Evolutionary conservation across 2,329 filamentous ascomycete genomes (phyloP).

Genomic region (Colletotrichum destructivum): DNA sequence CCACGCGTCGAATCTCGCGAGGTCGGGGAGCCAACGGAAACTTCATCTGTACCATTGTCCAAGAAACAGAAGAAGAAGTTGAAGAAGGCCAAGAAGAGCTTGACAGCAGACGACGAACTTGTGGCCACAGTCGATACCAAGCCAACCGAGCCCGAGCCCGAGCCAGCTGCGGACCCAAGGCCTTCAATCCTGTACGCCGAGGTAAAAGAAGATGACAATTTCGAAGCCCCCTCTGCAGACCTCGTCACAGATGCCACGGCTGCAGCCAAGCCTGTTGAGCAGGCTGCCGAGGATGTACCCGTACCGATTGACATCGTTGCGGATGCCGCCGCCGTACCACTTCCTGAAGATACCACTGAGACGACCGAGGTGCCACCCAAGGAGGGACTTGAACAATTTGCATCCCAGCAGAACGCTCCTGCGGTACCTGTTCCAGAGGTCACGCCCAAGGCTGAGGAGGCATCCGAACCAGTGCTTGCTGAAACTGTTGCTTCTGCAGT

Average conservation of each 20-base stretch:
- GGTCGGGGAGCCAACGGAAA: conserved; percentile 1
- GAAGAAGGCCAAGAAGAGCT: conserved; percentile 41
- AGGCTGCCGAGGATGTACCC: background rate
- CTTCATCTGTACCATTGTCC: conserved; percentile 24
- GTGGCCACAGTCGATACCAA: conserved; percentile 2
- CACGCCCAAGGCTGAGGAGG: background rate
- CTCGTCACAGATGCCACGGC: background rate
- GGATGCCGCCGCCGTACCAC: conserved; percentile 1
- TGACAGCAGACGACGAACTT: conserved; percentile 38
- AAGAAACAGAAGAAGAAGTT: conserved; percentile 47
- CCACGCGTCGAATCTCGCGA: background rate
- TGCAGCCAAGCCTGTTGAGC: background rate
- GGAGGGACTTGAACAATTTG: background rate
- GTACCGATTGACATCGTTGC: background rate
- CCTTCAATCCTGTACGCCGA: background rate
- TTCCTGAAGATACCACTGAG: background rate
- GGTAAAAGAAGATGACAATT: background rate
- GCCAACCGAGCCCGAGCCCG: conserved; percentile 18
- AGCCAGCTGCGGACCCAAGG: background rate
- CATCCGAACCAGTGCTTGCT: background rate
- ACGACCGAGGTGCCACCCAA: background rate
- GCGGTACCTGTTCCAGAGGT: background rate
- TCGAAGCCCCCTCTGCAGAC: background rate
- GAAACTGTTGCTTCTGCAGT: background rate
- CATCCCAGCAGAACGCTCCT: background rate